phyloP scores from a whole-genome alignment of 2,329 filamentous ascomycete genomes.

The Metarhizium robertsii region DNA sequence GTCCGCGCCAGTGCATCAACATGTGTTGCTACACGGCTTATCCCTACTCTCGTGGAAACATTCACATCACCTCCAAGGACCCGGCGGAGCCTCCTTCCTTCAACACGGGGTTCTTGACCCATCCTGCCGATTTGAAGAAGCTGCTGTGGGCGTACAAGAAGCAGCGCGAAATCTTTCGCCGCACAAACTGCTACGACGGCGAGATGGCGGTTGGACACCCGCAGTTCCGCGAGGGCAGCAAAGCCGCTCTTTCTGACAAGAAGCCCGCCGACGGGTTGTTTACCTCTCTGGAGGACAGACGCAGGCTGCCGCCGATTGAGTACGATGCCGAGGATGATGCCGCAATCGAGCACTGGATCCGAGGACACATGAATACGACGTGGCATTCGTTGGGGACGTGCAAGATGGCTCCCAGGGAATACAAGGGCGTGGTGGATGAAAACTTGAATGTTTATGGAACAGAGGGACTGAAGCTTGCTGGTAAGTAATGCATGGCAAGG shows the following conservation, averaged over 20 bases:
- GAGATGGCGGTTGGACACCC: slow-evolving; percentile 32
- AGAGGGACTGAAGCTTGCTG: slow-evolving; percentile 33
- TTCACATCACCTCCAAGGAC: slow-evolving; percentile 44
- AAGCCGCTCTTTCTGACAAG: slow-evolving; percentile 23
- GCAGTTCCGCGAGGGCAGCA: slow-evolving; percentile 29
- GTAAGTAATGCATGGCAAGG: slow-evolving; percentile 20
- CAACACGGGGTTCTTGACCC: slow-evolving; percentile 39
- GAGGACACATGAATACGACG: slow-evolving; percentile 27
- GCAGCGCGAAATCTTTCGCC: slow-evolving; percentile 48
- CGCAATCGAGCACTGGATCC: slow-evolving; percentile 33
- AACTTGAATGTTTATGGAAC: slow-evolving; percentile 34
- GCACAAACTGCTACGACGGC: slow-evolving; percentile 41
- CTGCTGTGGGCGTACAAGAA: slow-evolving; percentile 57
- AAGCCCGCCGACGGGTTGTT: slow-evolving; percentile 11
- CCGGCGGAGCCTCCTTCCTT: slow-evolving; percentile 40
- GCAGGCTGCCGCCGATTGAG: slow-evolving; percentile 20
- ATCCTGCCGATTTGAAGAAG: slow-evolving; percentile 44
- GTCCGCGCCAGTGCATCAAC: slow-evolving; percentile 37
- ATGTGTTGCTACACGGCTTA: slow-evolving; percentile 45
- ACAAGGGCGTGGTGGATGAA: slow-evolving; percentile 35
- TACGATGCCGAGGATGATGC: slow-evolving; percentile 39
- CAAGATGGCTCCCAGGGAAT: slow-evolving; percentile 35
- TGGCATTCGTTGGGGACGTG: slow-evolving; percentile 43
- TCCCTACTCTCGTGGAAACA: slow-evolving; percentile 49
- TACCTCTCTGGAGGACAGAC: slow-evolving; percentile 18